Evolutionary conservation across 2,329 filamentous ascomycete genomes (phyloP).

Genomic region (Drechslerella dactyloides): DNA sequence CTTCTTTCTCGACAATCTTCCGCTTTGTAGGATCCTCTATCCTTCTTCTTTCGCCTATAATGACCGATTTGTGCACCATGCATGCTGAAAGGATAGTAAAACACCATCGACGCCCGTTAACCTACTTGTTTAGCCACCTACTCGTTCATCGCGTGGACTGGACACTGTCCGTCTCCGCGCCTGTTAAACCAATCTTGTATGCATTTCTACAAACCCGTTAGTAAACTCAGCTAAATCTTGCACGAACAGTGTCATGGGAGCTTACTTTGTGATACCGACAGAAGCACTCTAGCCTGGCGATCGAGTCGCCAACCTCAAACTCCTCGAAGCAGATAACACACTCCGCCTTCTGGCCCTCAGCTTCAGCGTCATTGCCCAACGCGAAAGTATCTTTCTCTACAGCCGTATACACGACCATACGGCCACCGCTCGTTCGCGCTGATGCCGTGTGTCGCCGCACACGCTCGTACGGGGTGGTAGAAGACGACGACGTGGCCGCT

Average conservation of each 20-base stretch:
- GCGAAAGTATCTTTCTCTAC: constrained; percentile 63
- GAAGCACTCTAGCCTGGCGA: constrained; percentile 64
- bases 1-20: no score
- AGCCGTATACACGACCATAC: constrained; percentile 63
- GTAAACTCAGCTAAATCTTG: background rate
- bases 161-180: background rate
- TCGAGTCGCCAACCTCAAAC: constrained; percentile 62
- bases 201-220: constrained; percentile 1
- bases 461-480: constrained; percentile 38
- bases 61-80: no score
- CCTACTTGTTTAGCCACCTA: background rate
- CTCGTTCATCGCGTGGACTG: constrained; percentile 6
- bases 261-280: constrained; percentile 64
- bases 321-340: constrained; percentile 66
- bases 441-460: constrained; percentile 53
- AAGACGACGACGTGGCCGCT: constrained; percentile 7
- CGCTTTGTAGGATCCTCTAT: no score
- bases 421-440: constrained; percentile 52
- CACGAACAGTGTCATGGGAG: constrained; percentile 4
- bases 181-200: constrained; percentile 5
- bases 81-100: no score
- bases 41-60: no score
- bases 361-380: constrained; percentile 59
- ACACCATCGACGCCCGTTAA: no score
- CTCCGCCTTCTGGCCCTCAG: constrained; percentile 58